Conservation (phyloP, 2,329 filamentous ascomycete species). For the Lasiodiplodia sp. region DNA sequence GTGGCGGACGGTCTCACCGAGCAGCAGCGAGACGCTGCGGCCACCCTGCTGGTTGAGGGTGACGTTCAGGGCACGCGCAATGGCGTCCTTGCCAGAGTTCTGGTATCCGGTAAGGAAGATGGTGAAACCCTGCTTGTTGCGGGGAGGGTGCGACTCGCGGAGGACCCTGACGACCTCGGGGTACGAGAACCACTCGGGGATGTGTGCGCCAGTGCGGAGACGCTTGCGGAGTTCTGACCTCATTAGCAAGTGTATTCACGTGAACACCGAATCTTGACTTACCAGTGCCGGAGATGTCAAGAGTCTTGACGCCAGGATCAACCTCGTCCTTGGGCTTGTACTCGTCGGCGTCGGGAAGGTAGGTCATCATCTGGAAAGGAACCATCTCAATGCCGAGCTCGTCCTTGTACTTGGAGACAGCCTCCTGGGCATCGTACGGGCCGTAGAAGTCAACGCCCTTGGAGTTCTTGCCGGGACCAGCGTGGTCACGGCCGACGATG, state of each 20-base stretch:
- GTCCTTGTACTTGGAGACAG: constrained; percentile 93
- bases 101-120: constrained; percentile 97
- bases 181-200: constrained; percentile 99
- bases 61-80: constrained; percentile 93
- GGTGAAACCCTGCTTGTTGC: constrained; percentile 93
- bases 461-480: constrained; percentile 97
- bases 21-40: constrained; percentile 89
- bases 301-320: constrained; percentile 78
- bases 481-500: constrained; percentile 98
- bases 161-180: constrained; percentile 97
- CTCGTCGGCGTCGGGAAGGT: constrained; percentile 95
- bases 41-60: constrained; percentile 98
- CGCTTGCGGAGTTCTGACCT: constrained; percentile 91
- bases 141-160: constrained; percentile 92
- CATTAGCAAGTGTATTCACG: constrained; percentile 1
- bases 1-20: constrained; percentile 92
- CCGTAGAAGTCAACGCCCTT: constrained; percentile 97
- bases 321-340: constrained; percentile 95
- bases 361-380: constrained; percentile 99
- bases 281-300: constrained; percentile 61
- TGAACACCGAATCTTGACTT: constrained; percentile 26
- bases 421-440: constrained; percentile 95
- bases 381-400: constrained; percentile 99
- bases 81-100: constrained; percentile 96
- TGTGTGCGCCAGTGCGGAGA: constrained; percentile 89